Evolutionary conservation across 352 stramenopile genomes (phyloP), one percentile per base, ranked within the genome.

Genomic region (Lagenidium sp.): DNA sequence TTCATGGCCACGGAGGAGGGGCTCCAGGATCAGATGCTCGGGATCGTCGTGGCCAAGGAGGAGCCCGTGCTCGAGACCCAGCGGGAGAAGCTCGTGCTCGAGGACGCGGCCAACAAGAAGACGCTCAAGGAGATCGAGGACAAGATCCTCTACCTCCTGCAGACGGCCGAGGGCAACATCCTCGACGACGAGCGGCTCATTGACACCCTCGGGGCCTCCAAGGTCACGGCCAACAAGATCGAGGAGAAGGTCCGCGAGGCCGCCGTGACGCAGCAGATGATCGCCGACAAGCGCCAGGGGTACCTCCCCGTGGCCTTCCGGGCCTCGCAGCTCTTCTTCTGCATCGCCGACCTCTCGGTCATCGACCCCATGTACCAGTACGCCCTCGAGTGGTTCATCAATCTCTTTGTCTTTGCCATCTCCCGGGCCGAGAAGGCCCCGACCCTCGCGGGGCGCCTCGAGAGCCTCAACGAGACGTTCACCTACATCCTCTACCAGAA

Each of bases 321-420:
- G 10, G 73, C 85, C 1, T 94, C 85, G 7, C 85, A 97, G 45
- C 66, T 98, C 30, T 98, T 97, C 60, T 98, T 98, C 56, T 94
- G 85, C 36, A 96, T 98, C 36, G 84, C 85, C 1, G 86, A 97
- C 31, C 62, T 98, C 18, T 80, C 73, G 4, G 74, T 90, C 16
- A 91, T 98, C 15, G 93, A 97, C 39, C 93, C 93, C 2, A 98
- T 98, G 94, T 98, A 98, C 60, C 83, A 97, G 65, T 98, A 97
- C 65, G 89, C 82, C 13, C 81, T 98, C 21, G 82, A 97, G 43
- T 98, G 91, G 90, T 98, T 97, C 58, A 97, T 97, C 55, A 92
- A 94, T 35, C 63, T 98, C 16, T 98, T 97, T 49, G 73, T 95
- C 26, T 83, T 93, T 30, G 80, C 92, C 2, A 97, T 98, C 46